These are phyloP conservation scores for Phytophthora constricta DNA, from an alignment of 352 stramenopile species.

Conservation along the genomic window DNA sequence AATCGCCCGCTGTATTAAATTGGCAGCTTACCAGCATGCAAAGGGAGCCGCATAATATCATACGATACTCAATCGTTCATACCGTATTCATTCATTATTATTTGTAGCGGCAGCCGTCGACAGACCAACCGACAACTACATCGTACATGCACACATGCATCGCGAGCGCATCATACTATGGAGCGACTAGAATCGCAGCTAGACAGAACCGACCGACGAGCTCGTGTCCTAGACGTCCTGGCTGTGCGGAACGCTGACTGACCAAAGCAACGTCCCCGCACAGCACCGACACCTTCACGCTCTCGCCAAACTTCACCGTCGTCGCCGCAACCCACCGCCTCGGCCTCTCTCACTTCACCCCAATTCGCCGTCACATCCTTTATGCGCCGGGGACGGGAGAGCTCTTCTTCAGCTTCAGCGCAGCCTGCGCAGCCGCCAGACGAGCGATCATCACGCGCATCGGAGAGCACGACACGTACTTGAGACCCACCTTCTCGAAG, in stretches of 20 bases:
- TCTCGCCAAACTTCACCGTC: not conserved
- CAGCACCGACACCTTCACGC: not conserved
- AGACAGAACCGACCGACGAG: not conserved
- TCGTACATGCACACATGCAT: slow-evolving; percentile 14
- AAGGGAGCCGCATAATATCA: no score
- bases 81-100: slow-evolving; percentile 1
- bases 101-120: not conserved
- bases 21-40: no score
- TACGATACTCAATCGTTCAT: no score
- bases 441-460: slow-evolving; percentile 37
- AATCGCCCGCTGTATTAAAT: no score
- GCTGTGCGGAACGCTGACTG: not conserved
- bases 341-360: not conserved
- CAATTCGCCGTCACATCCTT: not conserved
- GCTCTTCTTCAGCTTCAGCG: slow-evolving; percentile 35
- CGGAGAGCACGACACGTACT: slow-evolving; percentile 31
- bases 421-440: slow-evolving; percentile 32
- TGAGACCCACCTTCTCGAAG: slow-evolving; percentile 32
- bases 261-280: not conserved
- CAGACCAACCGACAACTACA: slow-evolving; percentile 20
- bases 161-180: slow-evolving; percentile 16
- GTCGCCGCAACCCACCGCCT: not conserved
- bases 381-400: slow-evolving; percentile 19
- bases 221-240: not conserved
- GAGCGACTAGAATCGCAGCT: not conserved